phyloP scores from a whole-genome alignment of 176 grass and related monocot species.

The Raddia guianensis region DNA sequence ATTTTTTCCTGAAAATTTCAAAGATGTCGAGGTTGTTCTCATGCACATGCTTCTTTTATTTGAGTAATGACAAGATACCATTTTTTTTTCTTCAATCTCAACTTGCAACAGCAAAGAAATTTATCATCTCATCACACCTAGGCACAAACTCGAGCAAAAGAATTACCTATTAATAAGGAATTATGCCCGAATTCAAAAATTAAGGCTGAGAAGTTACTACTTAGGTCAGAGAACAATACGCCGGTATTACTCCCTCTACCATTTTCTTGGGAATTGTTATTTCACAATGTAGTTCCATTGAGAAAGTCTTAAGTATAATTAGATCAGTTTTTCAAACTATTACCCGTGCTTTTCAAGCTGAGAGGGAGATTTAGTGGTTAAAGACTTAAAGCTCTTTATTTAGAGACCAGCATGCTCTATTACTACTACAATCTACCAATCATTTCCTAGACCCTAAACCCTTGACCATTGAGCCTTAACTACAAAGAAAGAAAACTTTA shows the following conservation, averaged over 20 bases:
- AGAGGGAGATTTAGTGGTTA: not conserved
- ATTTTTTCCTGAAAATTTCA: not conserved
- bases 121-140: not conserved
- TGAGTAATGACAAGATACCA: not conserved
- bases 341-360: not conserved
- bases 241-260: not conserved
- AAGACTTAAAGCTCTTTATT: constrained; percentile 11
- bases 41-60: not conserved
- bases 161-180: not conserved
- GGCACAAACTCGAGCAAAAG: not conserved
- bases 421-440: not conserved
- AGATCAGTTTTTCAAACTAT: not conserved
- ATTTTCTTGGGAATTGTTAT: constrained; percentile 3
- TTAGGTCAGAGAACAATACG: not conserved
- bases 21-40: not conserved
- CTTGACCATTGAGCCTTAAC: not conserved
- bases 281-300: not conserved
- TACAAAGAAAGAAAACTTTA: not conserved
- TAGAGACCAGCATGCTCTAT: not conserved
- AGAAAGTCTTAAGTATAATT: not conserved
- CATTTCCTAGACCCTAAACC: not conserved
- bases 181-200: constrained; percentile 2
- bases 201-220: not conserved
- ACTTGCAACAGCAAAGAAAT: not conserved
- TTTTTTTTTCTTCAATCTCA: not conserved